Evolutionary conservation across 1,284 basidiomycete genomes (phyloP), one percentile per base, ranked within the genome.

Genomic region (Puccinia brachypodii): DNA sequence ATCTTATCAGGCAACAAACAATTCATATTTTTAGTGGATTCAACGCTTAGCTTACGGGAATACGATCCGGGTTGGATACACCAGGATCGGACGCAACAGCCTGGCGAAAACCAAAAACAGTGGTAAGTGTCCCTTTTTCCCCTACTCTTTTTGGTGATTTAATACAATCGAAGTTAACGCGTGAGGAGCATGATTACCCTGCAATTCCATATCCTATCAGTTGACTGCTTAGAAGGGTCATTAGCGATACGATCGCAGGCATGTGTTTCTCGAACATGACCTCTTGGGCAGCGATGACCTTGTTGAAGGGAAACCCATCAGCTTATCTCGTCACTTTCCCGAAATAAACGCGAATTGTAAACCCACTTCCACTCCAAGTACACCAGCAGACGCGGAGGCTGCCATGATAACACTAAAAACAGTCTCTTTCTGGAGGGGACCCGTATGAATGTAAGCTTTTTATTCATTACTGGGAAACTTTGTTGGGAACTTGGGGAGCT

Each of bases 151-250:
- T n/a, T n/a, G n/a, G 19, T 50, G 36, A 28, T 14, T 25, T 22
- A 28, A 28, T 50, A 4, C 14, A 31, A 0, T 28, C 44, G 1
- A 19, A n/a, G 31, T 42, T 2, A 36, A 42, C 50, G n/a, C n/a
- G n/a, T 58, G n/a, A 22, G 8, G 19, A 13, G 28, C 19, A 50
- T 1, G n/a, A 31, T 40, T 64, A 69, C 76, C 68, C 77, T 25
- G 77, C 77, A 9, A 69, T 71, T 56, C 77, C 77, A 56, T 72
- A 80, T 31, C 77, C 77, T 47, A 80, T 62, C 50, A 80, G 36
- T 28, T 80, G 77, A 40, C 36, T 72, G 36, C 77, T 80, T 69
- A 80, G 28, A 1, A 80, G 64, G 25, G 58, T 71, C 33, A 71
- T 60, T 25, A 80, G 16, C 22, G 36, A 40, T 25, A 80, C 36